Base-by-base conservation (phyloP, 139 green algal genomes). In the Haematococcus lacustris region DNA sequence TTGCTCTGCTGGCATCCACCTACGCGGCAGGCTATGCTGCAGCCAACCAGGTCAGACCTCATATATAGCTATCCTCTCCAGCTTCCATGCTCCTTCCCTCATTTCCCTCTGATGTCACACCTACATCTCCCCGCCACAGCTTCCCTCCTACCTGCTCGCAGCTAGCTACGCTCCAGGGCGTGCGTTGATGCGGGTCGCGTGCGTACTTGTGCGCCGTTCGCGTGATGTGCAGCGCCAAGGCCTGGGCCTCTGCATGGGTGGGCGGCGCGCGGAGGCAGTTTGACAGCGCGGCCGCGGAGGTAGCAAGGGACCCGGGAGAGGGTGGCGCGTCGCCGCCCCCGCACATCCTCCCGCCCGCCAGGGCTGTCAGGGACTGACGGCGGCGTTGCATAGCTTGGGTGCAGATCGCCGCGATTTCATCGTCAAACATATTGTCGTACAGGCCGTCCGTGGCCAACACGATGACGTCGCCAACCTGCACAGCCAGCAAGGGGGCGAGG, bases 361-460 rank as follows among this genome's bases (percentile, higher is more conserved):
- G n/a, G n/a, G n/a, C n/a, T n/a, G n/a, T n/a, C n/a, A n/a, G n/a
- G n/a, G n/a, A n/a, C n/a, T 43, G 47, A 35, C 67, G 47, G 43
- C 69, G 51, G n/a, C 69, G 69, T 30, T 57, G 9, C 37, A n/a
- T n/a, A n/a, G n/a, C n/a, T n/a, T n/a, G n/a, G n/a, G n/a, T n/a
- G n/a, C n/a, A 74, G 32, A 74, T 57, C 30, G n/a, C 5, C 7
- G 70, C 75, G n/a, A 99, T 71, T 74, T 97, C 88, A 1, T 91
- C 73, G 64, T 95, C 85, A 85, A 90, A 98, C 37, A 99, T 57
- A 81, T 99, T 99, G 85, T 99, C 96, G 68, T 95, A 97, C 65
- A 99, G 78, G 7, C 96, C 96, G 74, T 99, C 95, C 0, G 86
- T 91, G 70, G 85, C 95, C 41, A 95, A 66, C 0, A 98, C 76